These are phyloP conservation scores for Syzygium malaccense DNA, from an alignment of 441 rosid species.

Conservation along the genomic window DNA sequence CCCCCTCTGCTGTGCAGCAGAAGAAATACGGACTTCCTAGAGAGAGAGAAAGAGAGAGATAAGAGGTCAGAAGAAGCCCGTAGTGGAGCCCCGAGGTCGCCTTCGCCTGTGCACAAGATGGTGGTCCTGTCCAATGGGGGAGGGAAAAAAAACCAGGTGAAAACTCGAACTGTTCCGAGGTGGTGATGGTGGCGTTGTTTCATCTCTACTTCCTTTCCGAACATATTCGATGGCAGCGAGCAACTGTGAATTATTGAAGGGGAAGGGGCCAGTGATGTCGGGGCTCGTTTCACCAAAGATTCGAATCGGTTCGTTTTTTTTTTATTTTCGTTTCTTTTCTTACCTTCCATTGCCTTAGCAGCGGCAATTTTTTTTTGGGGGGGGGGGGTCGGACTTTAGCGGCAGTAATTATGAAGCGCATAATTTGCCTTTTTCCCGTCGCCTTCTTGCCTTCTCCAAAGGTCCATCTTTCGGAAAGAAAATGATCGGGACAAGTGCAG, in stretches of 20 bases:
- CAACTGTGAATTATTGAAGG: background rate
- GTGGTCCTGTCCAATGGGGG: background rate
- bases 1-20: background rate
- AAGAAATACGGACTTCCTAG: background rate
- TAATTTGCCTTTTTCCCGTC: too few relatives aligned
- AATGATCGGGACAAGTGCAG: too few relatives aligned
- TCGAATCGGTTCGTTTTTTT: too few relatives aligned
- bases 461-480: too few relatives aligned
- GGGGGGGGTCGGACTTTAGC: too few relatives aligned
- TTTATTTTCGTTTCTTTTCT: too few relatives aligned
- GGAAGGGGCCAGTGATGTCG: background rate
- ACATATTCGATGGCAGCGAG: background rate
- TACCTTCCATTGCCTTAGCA: too few relatives aligned
- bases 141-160: background rate
- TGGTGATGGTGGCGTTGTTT: background rate
- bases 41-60: background rate
- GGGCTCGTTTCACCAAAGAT: background rate
- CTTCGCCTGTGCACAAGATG: background rate
- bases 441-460: too few relatives aligned
- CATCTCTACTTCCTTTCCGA: background rate
- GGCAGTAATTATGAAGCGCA: too few relatives aligned
- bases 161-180: background rate
- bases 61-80: background rate
- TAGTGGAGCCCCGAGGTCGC: background rate
- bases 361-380: too few relatives aligned